Evolutionary conservation across 352 stramenopile genomes (phyloP).

Genomic region (Globisporangium nunn): DNA sequence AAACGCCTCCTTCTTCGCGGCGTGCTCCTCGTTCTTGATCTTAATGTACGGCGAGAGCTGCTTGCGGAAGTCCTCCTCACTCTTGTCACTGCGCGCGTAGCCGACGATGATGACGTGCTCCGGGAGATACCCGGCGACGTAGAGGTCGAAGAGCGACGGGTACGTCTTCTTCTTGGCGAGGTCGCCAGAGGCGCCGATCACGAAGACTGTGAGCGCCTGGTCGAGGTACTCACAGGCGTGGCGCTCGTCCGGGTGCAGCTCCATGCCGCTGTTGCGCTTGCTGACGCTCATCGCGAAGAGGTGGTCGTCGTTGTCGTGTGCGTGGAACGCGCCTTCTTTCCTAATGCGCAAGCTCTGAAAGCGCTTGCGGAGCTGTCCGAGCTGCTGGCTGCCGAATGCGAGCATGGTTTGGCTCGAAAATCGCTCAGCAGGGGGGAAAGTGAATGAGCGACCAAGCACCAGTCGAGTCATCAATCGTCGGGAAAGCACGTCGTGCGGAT

Average conservation of each 20-base stretch:
- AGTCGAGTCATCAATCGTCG: no score
- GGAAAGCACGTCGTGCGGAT: no score
- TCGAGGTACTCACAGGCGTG: conserved; percentile 64
- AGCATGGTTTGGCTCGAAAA: conserved; percentile 20
- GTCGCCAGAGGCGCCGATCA: conserved; percentile 84
- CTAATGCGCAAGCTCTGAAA: conserved; percentile 30
- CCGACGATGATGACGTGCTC: conserved; percentile 81
- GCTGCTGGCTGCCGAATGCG: conserved; percentile 5
- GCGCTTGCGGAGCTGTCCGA: conserved; percentile 31
- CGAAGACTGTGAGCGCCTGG: conserved; percentile 70
- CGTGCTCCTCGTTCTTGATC: conserved; percentile 37
- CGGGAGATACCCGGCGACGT: conserved; percentile 68
- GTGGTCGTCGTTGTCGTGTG: conserved; percentile 11
- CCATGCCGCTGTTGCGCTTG: conserved; percentile 9
- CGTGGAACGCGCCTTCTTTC: conserved; percentile 23
- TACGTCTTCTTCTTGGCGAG: conserved; percentile 91
- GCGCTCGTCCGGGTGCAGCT: conserved; percentile 38
- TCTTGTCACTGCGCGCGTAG: conserved; percentile 78
- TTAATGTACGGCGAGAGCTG: conserved; percentile 68
- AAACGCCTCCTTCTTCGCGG: conserved; percentile 57
- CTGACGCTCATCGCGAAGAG: conserved; percentile 1
- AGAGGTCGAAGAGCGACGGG: conserved; percentile 87
- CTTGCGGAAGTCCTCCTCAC: conserved; percentile 78
- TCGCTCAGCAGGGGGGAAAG: no score
- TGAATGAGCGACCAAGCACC: no score